Conservation (phyloP, 2,329 filamentous ascomycete species). For the Blastomyces emzantsi region DNA sequence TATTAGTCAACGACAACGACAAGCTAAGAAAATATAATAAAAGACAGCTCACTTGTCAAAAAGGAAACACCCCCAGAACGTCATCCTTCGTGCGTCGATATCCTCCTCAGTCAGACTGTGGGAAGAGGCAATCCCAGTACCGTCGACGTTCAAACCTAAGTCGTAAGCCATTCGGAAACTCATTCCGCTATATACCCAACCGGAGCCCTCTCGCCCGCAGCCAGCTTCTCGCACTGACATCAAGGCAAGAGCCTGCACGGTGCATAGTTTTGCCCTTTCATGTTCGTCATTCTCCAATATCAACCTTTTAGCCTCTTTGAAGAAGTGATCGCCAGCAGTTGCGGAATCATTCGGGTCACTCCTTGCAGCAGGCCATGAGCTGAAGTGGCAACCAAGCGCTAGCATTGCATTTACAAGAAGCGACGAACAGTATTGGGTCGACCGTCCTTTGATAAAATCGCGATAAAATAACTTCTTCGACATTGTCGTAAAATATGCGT, state of each 20-base stretch:
- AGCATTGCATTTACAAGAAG: constrained; percentile 91
- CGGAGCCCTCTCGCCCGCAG: constrained; percentile 86
- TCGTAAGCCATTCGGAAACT: constrained; percentile 96
- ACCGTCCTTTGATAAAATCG: constrained; percentile 65
- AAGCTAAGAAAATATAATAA: neutral
- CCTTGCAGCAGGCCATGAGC: constrained; percentile 62
- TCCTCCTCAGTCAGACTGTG: constrained; percentile 68
- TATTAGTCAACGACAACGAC: neutral
- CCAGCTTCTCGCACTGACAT: constrained; percentile 97
- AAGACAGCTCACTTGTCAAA: constrained; percentile 65
- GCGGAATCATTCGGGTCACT: constrained; percentile 62
- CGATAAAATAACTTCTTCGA: constrained; percentile 79
- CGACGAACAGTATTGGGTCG: constrained; percentile 74
- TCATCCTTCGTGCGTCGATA: constrained; percentile 79
- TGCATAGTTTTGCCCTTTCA: constrained; percentile 77
- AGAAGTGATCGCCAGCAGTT: constrained; percentile 93
- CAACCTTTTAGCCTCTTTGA: constrained; percentile 81
- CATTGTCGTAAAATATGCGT: constrained; percentile 87
- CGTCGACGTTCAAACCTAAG: constrained; percentile 80
- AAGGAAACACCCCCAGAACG: constrained; percentile 97
- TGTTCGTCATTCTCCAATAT: constrained; percentile 90
- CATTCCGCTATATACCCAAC: constrained; percentile 98
- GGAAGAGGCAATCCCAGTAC: constrained; percentile 52
- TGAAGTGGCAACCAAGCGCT: constrained; percentile 88
- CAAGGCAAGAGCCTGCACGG: constrained; percentile 83